phyloP scores from a whole-genome alignment of 306 rosid genomes.

The Astragalus glycyphyllos region DNA sequence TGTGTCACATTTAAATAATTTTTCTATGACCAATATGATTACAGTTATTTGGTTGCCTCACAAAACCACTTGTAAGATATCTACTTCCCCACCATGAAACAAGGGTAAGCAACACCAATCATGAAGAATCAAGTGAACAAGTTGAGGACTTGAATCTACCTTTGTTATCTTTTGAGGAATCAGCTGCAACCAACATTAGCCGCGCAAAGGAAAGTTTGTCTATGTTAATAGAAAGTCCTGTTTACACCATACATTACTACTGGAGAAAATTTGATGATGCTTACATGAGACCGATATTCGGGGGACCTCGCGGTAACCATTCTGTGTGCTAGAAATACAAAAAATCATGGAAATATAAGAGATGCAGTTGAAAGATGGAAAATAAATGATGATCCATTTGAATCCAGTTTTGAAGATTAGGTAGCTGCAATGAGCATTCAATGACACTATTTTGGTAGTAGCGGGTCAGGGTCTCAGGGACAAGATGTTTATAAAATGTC shows the following conservation, averaged over 20 bases:
- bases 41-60: constrained; percentile 82
- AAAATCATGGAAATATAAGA: background rate
- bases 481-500: background rate
- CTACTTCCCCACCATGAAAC: constrained; percentile 59
- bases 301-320: constrained; percentile 58
- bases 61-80: constrained; percentile 72
- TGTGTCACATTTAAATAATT: constrained; percentile 1
- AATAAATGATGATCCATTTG: constrained; percentile 9
- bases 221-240: constrained; percentile 81
- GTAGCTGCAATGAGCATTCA: background rate
- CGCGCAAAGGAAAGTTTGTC: constrained; percentile 82
- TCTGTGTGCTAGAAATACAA: constrained; percentile 43
- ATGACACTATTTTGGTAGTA: background rate
- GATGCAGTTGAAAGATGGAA: constrained; percentile 19
- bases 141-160: constrained; percentile 68
- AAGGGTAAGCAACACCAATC: constrained; percentile 24
- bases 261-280: constrained; percentile 90
- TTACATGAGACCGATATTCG: constrained; percentile 92
- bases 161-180: constrained; percentile 71
- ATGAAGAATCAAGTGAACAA: constrained; percentile 40
- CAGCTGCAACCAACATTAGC: constrained; percentile 63
- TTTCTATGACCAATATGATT: constrained; percentile 26
- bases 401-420: constrained; percentile 37
- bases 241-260: constrained; percentile 69
- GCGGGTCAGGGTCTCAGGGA: background rate